Evolutionary conservation across 305 asterid species (phyloP).

Genomic region (Fraxinus sp.): DNA sequence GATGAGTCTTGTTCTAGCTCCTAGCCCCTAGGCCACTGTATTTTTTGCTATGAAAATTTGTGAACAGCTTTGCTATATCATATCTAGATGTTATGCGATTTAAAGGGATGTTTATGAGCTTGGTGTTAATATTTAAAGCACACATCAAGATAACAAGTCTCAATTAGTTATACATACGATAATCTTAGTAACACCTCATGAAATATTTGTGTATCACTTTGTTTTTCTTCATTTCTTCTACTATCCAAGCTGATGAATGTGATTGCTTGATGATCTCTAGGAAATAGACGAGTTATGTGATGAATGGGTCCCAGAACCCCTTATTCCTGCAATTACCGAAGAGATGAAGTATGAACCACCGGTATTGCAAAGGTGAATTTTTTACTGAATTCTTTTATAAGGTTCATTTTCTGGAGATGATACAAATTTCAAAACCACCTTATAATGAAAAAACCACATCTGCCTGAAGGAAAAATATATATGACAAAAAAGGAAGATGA

Average conservation of each 20-base stretch:
- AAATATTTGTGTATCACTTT: slow-evolving; percentile 2
- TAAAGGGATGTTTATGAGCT: not conserved
- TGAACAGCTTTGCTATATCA: not conserved
- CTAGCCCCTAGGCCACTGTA: not conserved
- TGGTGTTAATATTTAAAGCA: not conserved
- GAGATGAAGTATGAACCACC: slow-evolving; percentile 80
- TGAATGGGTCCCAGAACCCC: slow-evolving; percentile 95
- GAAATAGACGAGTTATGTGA: slow-evolving; percentile 95
- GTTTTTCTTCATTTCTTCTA: slow-evolving; percentile 5
- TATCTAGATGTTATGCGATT: not conserved
- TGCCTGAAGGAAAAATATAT: not conserved
- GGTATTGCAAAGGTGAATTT: slow-evolving; percentile 68
- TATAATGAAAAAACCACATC: not conserved
- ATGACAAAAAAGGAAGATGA: not conserved
- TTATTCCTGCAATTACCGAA: slow-evolving; percentile 69
- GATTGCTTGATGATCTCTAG: slow-evolving; percentile 40
- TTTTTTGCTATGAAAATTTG: not conserved
- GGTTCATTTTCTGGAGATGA: slow-evolving; percentile 4
- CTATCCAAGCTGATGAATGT: slow-evolving; percentile 23
- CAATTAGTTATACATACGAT: not conserved
- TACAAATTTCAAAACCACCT: not conserved
- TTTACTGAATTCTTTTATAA: not conserved
- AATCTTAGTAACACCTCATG: not conserved
- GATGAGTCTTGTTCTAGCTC: not conserved
- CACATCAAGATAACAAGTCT: not conserved